Conservation (phyloP, 2,329 filamentous ascomycete genomes). For the Aspergillus ibericus region DNA sequence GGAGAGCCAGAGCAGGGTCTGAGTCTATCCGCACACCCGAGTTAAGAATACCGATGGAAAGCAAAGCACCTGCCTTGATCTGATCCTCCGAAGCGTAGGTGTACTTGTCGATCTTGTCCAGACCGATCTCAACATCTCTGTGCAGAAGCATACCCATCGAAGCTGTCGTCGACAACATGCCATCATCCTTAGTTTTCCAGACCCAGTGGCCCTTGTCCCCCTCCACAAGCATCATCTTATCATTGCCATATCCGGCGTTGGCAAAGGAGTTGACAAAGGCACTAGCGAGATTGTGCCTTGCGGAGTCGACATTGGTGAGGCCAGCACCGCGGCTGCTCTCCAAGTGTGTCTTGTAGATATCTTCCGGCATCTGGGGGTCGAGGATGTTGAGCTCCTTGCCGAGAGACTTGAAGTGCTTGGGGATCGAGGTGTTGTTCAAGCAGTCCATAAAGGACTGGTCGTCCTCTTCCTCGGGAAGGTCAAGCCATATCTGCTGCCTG, state of each 20-base stretch:
- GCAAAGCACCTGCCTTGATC: conserved; percentile 86
- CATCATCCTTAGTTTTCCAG: conserved; percentile 98
- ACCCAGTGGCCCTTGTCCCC: conserved; percentile 92
- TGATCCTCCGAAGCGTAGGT: conserved; percentile 79
- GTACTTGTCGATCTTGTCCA: conserved; percentile 94
- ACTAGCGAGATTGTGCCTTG: conserved; percentile 90
- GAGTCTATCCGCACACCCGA: conserved; percentile 86
- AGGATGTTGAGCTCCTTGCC: conserved; percentile 96
- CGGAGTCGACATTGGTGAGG: conserved; percentile 92
- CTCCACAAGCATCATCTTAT: conserved; percentile 96
- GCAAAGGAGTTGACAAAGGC: conserved; percentile 97
- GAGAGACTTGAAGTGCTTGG: conserved; percentile 89
- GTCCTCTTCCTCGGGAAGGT: conserved; percentile 65
- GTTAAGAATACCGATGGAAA: conserved; percentile 95
- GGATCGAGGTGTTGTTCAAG: conserved; percentile 80
- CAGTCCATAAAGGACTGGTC: conserved; percentile 77
- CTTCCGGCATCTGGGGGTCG: conserved; percentile 94
- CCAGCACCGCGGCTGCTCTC: conserved; percentile 92
- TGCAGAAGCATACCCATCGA: conserved; percentile 87
- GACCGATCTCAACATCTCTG: conserved; percentile 88
- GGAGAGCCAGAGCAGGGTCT: conserved; percentile 83
- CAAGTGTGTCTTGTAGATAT: conserved; percentile 98
- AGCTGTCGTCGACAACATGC: conserved; percentile 94
- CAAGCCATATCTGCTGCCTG: conserved; percentile 83
- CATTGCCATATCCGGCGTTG: conserved; percentile 90